Base-by-base conservation (phyloP, 192 early-diverging fungal species). In the Coemansia sp. region DNA sequence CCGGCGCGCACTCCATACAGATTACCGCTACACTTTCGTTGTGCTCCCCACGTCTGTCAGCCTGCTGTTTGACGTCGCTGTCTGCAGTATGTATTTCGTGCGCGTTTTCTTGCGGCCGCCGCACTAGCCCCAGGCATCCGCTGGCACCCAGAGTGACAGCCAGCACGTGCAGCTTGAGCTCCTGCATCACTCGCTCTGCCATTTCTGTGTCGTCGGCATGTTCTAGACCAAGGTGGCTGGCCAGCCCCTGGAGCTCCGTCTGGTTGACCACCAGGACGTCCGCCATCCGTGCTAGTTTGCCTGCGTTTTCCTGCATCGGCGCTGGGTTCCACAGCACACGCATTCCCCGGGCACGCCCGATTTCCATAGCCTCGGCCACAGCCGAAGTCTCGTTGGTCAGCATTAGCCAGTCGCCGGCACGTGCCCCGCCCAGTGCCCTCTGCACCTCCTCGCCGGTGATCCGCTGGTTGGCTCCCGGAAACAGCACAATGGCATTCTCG, bases 401-500 rank as follows among this genome's bases (percentile, higher is more conserved):
- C 1, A 95, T 57, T 17, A 94, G 71, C 89, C 88, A 92, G 59
- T 91, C 91, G 11, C 84, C 85, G 18, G 55, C 19, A 6, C 69
- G 62, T 61, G 87, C 89, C 25, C 66, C 39, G 2, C 69, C 67
- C n/a, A 89, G 59, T 15, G 83, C 81, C n/a, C 64, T 39, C 12
- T 39, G 58, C 9, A 76, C 82, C 27, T 88, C 79, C 19, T 53
- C 67, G 18, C 55, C 44, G 19, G 78, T 80, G 19, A 87, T 66
- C 18, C 66, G 57, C 63, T 83, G 69, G 79, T 93, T 95, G 14
- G 93, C 84, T 12, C 91, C 93, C 3, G 87, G 85, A 38, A 84
- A 87, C 30, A 98, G 72, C 6, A 98, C 80, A 57, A 98, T 98
- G 10, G 87, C 81, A 67, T 98, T 98, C 50, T 98, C 93, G 38